Conservation (phyloP, 441 rosid genomes). For the Erysimum cheiri region DNA sequence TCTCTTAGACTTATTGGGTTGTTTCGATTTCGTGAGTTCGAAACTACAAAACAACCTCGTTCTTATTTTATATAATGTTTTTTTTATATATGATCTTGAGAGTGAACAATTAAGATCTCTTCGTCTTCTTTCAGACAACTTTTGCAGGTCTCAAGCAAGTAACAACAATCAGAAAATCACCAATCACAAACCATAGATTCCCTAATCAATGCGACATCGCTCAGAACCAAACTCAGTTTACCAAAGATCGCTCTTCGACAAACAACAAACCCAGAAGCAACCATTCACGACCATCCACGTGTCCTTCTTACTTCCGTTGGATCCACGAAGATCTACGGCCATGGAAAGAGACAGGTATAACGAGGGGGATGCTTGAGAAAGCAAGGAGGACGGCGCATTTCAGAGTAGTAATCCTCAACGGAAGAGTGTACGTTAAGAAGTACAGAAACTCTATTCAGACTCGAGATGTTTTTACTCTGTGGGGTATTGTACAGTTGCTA, state of each 20-base stretch:
- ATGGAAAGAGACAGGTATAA: slow-evolving; percentile 61
- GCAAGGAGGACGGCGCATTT: slow-evolving; percentile 52
- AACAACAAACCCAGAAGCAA: slow-evolving; percentile 4
- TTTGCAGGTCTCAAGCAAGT: slow-evolving; percentile 29
- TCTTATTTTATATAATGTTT: too few relatives aligned
- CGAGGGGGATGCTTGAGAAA: slow-evolving; percentile 52
- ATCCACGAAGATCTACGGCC: slow-evolving; percentile 65
- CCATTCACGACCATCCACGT: slow-evolving; percentile 40
- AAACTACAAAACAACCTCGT: background rate
- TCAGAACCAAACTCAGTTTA: slow-evolving; percentile 2
- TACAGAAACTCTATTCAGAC: slow-evolving; percentile 53
- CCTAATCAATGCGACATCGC: slow-evolving; percentile 35
- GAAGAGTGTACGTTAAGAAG: slow-evolving; percentile 60
- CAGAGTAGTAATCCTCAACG: slow-evolving; percentile 52
- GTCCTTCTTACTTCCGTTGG: slow-evolving; percentile 72
- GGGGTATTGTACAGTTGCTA: slow-evolving; percentile 75
- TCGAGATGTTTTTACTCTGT: slow-evolving; percentile 58
- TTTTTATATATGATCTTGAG: too few relatives aligned
- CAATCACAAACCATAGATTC: slow-evolving; percentile 23
- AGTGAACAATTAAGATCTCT: background rate
- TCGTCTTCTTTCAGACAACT: slow-evolving; percentile 24
- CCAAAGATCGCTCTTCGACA: background rate
- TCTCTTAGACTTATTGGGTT: slow-evolving; percentile 35
- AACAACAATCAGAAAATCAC: slow-evolving; percentile 14
- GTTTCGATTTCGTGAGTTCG: slow-evolving; percentile 36